Evolutionary conservation across 441 rosid species (phyloP).

Genomic region (Flueggea neowawraea): DNA sequence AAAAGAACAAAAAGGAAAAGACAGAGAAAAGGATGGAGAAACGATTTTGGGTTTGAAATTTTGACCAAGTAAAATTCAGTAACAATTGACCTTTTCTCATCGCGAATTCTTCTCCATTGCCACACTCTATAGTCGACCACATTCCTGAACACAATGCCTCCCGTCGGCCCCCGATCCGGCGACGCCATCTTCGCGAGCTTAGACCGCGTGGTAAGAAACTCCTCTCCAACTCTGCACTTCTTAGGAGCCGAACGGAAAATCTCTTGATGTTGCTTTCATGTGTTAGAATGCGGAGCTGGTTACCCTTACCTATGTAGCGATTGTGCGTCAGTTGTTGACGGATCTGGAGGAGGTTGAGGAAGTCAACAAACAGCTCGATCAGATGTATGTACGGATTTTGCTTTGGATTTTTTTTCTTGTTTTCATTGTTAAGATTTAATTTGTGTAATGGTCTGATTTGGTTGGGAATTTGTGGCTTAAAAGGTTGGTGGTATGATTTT

Average conservation of each 20-base stretch:
- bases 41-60: too few species aligned
- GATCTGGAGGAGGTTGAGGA: slow-evolving; percentile 96
- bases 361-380: slow-evolving; percentile 96
- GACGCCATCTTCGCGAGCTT: slow-evolving; percentile 20
- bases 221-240: background rate
- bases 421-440: too few species aligned
- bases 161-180: slow-evolving; percentile 62
- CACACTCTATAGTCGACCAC: too few species aligned
- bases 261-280: too few species aligned
- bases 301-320: slow-evolving; percentile 87
- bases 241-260: background rate
- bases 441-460: too few species aligned
- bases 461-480: too few species aligned
- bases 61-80: too few species aligned
- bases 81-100: too few species aligned
- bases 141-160: slow-evolving; percentile 41
- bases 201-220: slow-evolving; percentile 72
- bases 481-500: too few species aligned
- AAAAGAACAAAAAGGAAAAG: too few species aligned
- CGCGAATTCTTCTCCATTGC: too few species aligned
- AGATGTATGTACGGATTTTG: background rate
- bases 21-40: too few species aligned
- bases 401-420: background rate
- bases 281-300: slow-evolving; percentile 85
- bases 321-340: slow-evolving; percentile 88